Base-by-base conservation (phyloP, 164 flowering plant species). In the Taxillus chinensis region DNA sequence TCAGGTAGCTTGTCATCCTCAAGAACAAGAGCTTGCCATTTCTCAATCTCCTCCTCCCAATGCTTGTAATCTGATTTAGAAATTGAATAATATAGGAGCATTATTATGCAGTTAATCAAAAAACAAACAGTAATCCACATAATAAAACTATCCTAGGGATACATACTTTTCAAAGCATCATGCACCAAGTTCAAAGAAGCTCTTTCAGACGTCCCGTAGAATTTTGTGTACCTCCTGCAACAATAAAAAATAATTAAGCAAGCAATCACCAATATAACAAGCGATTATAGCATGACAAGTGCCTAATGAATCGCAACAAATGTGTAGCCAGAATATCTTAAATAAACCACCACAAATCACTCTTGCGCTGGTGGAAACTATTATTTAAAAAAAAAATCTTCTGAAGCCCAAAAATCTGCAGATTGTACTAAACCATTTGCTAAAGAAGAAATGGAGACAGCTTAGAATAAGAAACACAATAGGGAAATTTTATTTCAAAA, bases 1-100 rank as follows among this genome's bases (percentile, higher is more conserved):
- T 95, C 99, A 9, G 99, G 98, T 67, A 95, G 86, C 61, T 72
- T 78, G 16, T 75, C 86, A 80, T 95, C 91, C 27, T 63, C 75
- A 51, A 95, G 96, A 58, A 91, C 75, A 59, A 96, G 99, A 71
- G 46, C 76, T 74, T 95, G 99, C 99, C 99, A 95, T 66, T 79
- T 83, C 76, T 95, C 98, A 56, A 95, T 95, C 60, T 91, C 99
- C 73, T 95, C 99, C 75, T 95, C 99, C 99, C 99, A 95, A 45
- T 77, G 66, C 74, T 78, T 89, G 59, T 95, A 95, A 74, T 89
- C 99, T 95, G 89, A 68, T 16, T 8, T 73, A 60, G 16, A 50
- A 40, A 58, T 39, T 58, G 62, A 62, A 67, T 57, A 11, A 7
- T 27, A 15, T 58, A 8, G 13, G 37, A 7, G 45, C 45, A 5